Conservation (phyloP, 2,329 filamentous ascomycete species). For the Dactylellina drechsleri region DNA sequence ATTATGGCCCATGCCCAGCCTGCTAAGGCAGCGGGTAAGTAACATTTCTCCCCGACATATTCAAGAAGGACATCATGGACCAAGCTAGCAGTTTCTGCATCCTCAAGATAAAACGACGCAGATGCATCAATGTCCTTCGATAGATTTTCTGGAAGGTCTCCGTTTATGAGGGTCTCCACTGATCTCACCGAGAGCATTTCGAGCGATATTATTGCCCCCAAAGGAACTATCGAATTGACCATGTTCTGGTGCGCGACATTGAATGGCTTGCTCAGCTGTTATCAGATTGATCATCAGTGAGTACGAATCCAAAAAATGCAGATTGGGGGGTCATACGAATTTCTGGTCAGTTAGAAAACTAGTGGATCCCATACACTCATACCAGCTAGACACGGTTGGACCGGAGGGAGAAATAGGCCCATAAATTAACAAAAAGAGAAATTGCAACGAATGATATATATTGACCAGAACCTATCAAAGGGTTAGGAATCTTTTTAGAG, state of each 20-base stretch:
- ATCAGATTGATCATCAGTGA: constrained; percentile 16
- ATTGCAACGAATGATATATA: constrained; percentile 76
- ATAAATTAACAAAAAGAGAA: constrained; percentile 77
- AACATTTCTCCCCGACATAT: constrained; percentile 42
- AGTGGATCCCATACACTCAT: constrained; percentile 74
- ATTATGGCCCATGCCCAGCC: constrained; percentile 57
- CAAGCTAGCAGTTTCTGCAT: constrained; percentile 35
- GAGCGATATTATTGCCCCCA: constrained; percentile 57
- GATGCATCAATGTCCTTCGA: constrained; percentile 40
- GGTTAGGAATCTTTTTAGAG: background rate
- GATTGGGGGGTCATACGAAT: constrained; percentile 39
- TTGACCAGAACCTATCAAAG: constrained; percentile 68
- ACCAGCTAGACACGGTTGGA: constrained; percentile 75
- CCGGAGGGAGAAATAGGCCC: constrained; percentile 69
- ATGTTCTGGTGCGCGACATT: constrained; percentile 54
- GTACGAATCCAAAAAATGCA: background rate
- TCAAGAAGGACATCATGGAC: constrained; percentile 56
- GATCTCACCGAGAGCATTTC: constrained; percentile 56
- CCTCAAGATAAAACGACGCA: constrained; percentile 55
- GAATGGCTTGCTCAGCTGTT: constrained; percentile 55
- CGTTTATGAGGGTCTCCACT: constrained; percentile 54
- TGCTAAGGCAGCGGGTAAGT: constrained; percentile 54
- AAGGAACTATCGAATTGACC: constrained; percentile 54
- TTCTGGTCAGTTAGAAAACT: constrained; percentile 69
- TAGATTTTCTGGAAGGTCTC: constrained; percentile 38